These are phyloP conservation scores for Boletus subcaerulescens DNA, from an alignment of 768 basidiomycete species.

Conservation along the genomic window DNA sequence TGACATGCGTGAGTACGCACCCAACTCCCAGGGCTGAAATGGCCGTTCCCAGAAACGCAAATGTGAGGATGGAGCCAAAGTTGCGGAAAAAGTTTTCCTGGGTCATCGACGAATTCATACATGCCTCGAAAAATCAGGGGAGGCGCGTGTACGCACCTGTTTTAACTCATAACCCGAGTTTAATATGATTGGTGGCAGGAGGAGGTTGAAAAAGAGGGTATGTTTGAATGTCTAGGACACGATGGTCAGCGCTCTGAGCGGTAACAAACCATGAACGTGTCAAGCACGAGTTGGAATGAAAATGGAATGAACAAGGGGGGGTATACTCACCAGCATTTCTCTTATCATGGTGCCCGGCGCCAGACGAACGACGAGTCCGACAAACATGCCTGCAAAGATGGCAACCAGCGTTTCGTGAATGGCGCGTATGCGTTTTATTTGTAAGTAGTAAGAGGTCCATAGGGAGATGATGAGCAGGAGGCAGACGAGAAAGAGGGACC, in stretches of 20 bases:
- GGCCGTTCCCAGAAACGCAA: constrained; percentile 93
- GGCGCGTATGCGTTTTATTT: constrained; percentile 92
- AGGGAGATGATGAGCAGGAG: constrained; percentile 90
- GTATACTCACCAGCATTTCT: constrained; percentile 89
- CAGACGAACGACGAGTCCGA: constrained; percentile 86
- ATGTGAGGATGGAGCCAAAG: constrained; percentile 92
- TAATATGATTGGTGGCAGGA: constrained; percentile 97
- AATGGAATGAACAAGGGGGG: not conserved
- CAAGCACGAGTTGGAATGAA: no score
- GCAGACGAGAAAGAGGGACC: constrained; percentile 93
- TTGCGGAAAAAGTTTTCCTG: constrained; percentile 99
- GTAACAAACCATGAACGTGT: no score
- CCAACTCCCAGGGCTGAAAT: constrained; percentile 95
- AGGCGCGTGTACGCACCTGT: constrained; percentile 53
- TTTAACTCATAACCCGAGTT: constrained; percentile 98
- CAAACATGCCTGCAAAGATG: constrained; percentile 94
- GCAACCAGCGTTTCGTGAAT: constrained; percentile 96
- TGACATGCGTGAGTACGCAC: constrained; percentile 45
- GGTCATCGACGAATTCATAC: not conserved
- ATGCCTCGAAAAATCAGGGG: not conserved
- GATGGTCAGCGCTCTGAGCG: not conserved
- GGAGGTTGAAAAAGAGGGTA: constrained; percentile 95
- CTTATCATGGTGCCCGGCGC: constrained; percentile 92
- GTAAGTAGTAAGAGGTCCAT: constrained; percentile 96
- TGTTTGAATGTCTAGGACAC: constrained; percentile 82